Percentiles rank a stretch among this genome's conserved stretches.
These are phyloP conservation scores for Tylopilus rubrobrunneus DNA, from an alignment of 768 basidiomycete genomes.

Conservation along the genomic window DNA sequence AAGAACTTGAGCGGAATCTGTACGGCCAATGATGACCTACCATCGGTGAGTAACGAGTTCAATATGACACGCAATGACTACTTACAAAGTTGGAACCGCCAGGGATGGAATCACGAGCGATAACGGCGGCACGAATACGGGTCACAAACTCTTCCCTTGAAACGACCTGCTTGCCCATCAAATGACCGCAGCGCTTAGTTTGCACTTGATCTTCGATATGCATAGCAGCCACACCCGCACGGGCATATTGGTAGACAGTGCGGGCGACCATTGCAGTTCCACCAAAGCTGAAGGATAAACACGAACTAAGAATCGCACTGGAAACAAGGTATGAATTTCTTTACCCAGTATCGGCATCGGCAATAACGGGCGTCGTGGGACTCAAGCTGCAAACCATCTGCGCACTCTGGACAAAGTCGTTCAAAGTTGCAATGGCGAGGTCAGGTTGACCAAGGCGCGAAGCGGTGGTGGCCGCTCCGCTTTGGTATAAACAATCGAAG, in stretches of 20 bases:
- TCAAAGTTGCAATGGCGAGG: conserved; percentile 72
- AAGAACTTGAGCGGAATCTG: conserved; percentile 73
- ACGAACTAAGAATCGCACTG: conserved; percentile 6
- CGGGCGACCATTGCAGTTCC: conserved; percentile 74
- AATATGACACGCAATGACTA: background rate
- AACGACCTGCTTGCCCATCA: conserved; percentile 79
- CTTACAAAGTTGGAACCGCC: conserved; percentile 71
- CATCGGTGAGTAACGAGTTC: background rate
- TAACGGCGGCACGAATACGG: conserved; percentile 73
- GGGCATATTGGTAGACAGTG: conserved; percentile 66
- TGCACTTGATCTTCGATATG: conserved; percentile 85
- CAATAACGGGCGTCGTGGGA: conserved; percentile 67
- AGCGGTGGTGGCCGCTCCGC: conserved; percentile 77
- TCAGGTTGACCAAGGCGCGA: conserved; percentile 78
- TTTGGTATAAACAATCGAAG: conserved; percentile 75
- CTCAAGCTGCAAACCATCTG: conserved; percentile 67
- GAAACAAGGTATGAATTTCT: background rate
- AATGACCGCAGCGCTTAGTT: conserved; percentile 75
- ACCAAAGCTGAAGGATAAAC: conserved; percentile 45
- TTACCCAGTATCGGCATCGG: conserved; percentile 77
- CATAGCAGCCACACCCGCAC: conserved; percentile 67
- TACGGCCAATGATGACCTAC: conserved; percentile 70
- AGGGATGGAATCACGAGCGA: conserved; percentile 72
- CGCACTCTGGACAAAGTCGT: conserved; percentile 70
- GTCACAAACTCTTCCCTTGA: conserved; percentile 72